Evolutionary conservation across 768 basidiomycete genomes (phyloP).

Genomic region (Russula sp.): DNA sequence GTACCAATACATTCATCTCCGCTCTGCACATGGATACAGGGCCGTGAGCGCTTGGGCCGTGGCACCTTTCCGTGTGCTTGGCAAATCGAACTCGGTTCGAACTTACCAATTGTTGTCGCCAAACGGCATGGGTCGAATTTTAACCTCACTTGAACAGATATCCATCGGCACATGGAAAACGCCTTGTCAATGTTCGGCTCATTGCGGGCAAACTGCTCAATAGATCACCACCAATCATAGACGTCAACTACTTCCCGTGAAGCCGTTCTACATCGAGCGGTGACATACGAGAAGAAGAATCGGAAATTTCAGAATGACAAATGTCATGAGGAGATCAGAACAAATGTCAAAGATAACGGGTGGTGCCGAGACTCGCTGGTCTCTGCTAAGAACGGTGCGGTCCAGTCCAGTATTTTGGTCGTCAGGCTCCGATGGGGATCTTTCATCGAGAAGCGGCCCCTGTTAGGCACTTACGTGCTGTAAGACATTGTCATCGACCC

Average conservation of each 20-base stretch:
- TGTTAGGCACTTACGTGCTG: slow-evolving; percentile 4
- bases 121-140: slow-evolving; percentile 15
- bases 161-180: slow-evolving; percentile 13
- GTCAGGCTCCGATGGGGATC: slow-evolving; percentile 5
- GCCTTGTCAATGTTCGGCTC: slow-evolving; percentile 5
- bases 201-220: neutral
- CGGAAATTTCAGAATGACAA: slow-evolving; percentile 5
- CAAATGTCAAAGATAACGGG: slow-evolving; percentile 9
- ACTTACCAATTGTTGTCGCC: slow-evolving; percentile 4
- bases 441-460: neutral
- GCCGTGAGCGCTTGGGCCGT: neutral
- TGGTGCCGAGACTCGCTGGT: slow-evolving; percentile 8
- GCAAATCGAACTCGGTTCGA: slow-evolving; percentile 24
- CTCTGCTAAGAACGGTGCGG: slow-evolving; percentile 1
- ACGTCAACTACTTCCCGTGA: slow-evolving; percentile 5
- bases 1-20: slow-evolving; percentile 2
- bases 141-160: slow-evolving; percentile 11
- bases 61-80: neutral
- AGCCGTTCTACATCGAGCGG: slow-evolving; percentile 5
- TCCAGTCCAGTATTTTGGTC: slow-evolving; percentile 3
- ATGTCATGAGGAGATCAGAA: slow-evolving; percentile 19
- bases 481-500: neutral
- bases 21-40: neutral
- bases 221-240: slow-evolving; percentile 1
- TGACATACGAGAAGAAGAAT: neutral